Percentiles rank a stretch among this genome's conserved stretches.
These are phyloP conservation scores for Aspergillus conjunctus DNA, from an alignment of 495 filamentous ascomycete species.

Conservation along the genomic window DNA sequence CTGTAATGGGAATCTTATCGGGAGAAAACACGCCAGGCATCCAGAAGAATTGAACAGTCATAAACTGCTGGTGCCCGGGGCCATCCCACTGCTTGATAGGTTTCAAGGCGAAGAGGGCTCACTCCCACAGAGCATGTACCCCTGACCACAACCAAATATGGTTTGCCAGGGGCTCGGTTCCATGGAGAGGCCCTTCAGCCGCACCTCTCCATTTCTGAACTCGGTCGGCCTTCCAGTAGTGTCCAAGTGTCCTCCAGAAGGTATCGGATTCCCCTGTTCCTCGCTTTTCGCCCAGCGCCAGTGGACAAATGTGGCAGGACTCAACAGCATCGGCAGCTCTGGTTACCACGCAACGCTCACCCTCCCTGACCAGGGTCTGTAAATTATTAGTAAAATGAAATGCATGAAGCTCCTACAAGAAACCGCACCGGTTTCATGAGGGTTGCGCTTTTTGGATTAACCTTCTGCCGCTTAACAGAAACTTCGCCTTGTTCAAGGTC, in stretches of 20 bases:
- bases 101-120: background rate
- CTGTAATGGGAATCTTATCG: background rate
- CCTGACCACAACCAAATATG: background rate
- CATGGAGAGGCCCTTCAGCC: background rate
- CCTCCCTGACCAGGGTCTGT: background rate
- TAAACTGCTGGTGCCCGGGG: background rate
- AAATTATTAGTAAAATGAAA: slow-evolving; percentile 1
- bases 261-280: background rate
- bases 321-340: background rate
- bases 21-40: background rate
- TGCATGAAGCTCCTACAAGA: background rate
- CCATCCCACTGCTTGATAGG: background rate
- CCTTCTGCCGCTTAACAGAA: background rate
- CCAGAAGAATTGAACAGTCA: background rate
- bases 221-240: background rate
- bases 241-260: background rate
- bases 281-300: background rate
- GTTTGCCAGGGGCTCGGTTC: background rate
- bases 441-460: background rate
- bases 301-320: slow-evolving; percentile 2
- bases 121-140: background rate
- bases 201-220: background rate
- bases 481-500: background rate
- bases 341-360: background rate
- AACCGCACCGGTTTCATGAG: background rate